Base-by-base conservation (phyloP, 495 filamentous ascomycete species). In the Neohortaea acidophila region DNA sequence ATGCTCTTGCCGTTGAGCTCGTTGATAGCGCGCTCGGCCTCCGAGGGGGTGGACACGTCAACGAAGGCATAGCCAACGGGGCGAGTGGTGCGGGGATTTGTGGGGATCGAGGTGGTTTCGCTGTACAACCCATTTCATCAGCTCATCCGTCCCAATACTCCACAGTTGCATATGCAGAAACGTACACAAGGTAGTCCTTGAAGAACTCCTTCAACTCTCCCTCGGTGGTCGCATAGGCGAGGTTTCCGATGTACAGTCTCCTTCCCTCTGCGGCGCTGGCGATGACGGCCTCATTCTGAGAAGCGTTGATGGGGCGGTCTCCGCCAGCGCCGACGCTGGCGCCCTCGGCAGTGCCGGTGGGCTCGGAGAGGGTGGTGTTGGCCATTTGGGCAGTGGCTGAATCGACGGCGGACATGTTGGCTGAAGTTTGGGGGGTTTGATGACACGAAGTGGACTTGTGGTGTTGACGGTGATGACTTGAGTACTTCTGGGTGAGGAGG, bases 181-280 rank as follows among this genome's bases (percentile, higher is more conserved):
- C 89, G 75, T 75, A 99, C 91, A 99, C 79, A 65, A 84, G 77
- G 77, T 86, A 94, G 63, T 72, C 77, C 67, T 81, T 81, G 77
- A 99, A 99, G 73, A 99, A 99, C 41, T 85, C 84, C 68, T 86
- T 93, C 70, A 99, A 81, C 73, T 94, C 84, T 75, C 82, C 89
- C 81, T 96, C 89, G 57, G 85, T 91, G 71, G 89, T 96, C 75
- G 89, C 85, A 62, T 97, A 96, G 41, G 89, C 89, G 73, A 97
- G 84, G 69, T 97, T 97, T 63, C 89, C 89, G 69, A 96, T 96
- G 67, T 97, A 97, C 48, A 97, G 75, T 67, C 89, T 84, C 70
- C 89, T 83, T 59, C 89, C 91, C 67, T 97, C 89, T 60, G 89
- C 85, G 58, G 89, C 89, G 67, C 84, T 93, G 65, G 85, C 84